Base-by-base conservation (phyloP, 306 rosid genomes). In the Lathyrus sativus region DNA sequence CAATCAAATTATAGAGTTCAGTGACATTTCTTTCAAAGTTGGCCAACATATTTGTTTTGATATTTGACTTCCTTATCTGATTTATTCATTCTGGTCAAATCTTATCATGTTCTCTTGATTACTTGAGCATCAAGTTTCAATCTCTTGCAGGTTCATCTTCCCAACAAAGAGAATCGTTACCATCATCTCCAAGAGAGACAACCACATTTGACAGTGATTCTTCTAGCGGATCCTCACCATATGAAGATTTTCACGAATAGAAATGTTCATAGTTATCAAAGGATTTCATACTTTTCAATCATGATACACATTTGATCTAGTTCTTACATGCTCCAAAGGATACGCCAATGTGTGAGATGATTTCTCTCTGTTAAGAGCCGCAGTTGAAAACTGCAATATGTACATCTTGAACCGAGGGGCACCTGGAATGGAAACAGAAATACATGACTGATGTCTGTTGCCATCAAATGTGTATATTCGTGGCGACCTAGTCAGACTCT, bases 141-240 rank as follows among this genome's bases (percentile, higher is more conserved):
- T 39, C 46, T 68, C 62, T 81, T 66, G 65, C 88, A 93, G 99
- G 88, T 61, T 85, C 95, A 1, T 70, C 97, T 58, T 88, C 97
- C 6, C 96, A 88, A 76, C 92, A 85, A 55, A 81, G 86, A 69
- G 99, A 88, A 65, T 93, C 96, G 0, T 80, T 85, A 37, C 96
- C 97, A 28, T 82, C 92, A 8, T 88, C 99, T 12, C 96, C 99
- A 0, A 87, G 91, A 81, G 97, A 85, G 59, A 75, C 88, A 66
- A 86, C 90, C 53, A 81, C 95, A 66, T 87, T 81, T 54, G 91
- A 87, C 70, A 95, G 95, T 60, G 97, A 95, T 72, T 87, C 95
- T 68, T 90, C 99, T 1, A 85, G 95, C 19, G 99, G 87, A 62
- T 84, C 97, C 74, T 92, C 95, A 9, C 91, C 99, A 51, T 88